Base-by-base conservation (phyloP, 371 early-diverging fungal genomes). In the Zopfochytrium polystomum region DNA sequence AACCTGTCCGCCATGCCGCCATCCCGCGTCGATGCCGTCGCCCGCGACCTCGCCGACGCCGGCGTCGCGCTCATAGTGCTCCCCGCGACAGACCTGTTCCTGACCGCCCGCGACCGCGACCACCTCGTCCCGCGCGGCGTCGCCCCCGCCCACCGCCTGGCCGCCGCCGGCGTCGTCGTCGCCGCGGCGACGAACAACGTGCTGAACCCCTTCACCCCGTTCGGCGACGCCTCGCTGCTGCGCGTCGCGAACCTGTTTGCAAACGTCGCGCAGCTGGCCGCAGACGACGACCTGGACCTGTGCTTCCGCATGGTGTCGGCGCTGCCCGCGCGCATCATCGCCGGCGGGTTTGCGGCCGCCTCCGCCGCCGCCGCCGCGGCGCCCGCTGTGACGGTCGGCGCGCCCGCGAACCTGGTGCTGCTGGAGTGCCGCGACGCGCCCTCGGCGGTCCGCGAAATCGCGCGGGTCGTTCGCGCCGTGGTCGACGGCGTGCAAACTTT, bases 81-180 rank as follows among this genome's bases (percentile, higher is more conserved):
- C 11, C 38, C 38, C 38, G 38, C 38, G 11, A 38, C 38, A 18
- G 38, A 38, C 38, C 18, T 38, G 38, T 38, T 38, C 38, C 38
- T 38, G 11, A 38, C 38, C 38, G 38, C 11, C 38, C 38, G 38
- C 38, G 18, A 38, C 38, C 38, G 18, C 38, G 38, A 38, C 38
- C 38, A 38, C 38, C 38, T 38, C 38, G 38, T 38, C 18, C 38
- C 38, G 38, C 38, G 38, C 38, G 38, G 38, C 38, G 38, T 38
- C 38, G 38, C 38, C 38, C 38, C 38, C 18, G 38, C 38, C 38
- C 38, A 38, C 38, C 38, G 38, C 7, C 38, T 38, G 11, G 38
- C 38, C 38, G 18, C 11, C 38, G 38, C 38, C 18, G 38, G 38
- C 38, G 38, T 38, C 38, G 38, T 38, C 38, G 38, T 38, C 38